phyloP scores from a whole-genome alignment of 306 rosid genomes.

The Rosa chinensis region DNA sequence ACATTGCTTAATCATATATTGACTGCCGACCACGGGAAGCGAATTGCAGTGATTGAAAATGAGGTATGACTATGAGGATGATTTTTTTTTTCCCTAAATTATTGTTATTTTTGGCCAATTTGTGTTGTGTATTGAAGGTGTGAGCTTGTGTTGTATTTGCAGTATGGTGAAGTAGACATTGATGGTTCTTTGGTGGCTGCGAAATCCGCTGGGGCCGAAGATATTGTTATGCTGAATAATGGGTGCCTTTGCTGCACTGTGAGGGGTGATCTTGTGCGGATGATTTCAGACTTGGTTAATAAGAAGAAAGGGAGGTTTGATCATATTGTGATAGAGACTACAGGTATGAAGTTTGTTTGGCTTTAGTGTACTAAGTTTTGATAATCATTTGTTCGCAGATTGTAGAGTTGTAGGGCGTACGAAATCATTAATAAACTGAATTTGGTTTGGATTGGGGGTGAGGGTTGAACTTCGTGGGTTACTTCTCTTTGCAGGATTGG shows the following conservation, averaged over 20 bases:
- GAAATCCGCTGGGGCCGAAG: slow-evolving; percentile 85
- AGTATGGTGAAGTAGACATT: slow-evolving; percentile 93
- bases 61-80: slow-evolving; percentile 57
- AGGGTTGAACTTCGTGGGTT: slow-evolving; percentile 3
- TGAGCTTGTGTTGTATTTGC: slow-evolving; percentile 25
- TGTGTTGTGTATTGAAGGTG: background rate
- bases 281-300: slow-evolving; percentile 76
- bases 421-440: background rate
- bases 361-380: background rate
- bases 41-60: slow-evolving; percentile 91
- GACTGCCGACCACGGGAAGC: slow-evolving; percentile 90
- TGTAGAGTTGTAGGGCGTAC: background rate
- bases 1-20: slow-evolving; percentile 89
- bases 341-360: slow-evolving; percentile 40
- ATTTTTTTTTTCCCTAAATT: background rate
- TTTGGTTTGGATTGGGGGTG: background rate
- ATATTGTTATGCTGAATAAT: slow-evolving; percentile 87
- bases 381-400: background rate
- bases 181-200: slow-evolving; percentile 95
- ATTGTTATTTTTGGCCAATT: background rate
- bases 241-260: slow-evolving; percentile 99
- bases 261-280: slow-evolving; percentile 93
- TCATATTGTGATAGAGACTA: slow-evolving; percentile 92
- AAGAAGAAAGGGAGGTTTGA: slow-evolving; percentile 86
- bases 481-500: slow-evolving; percentile 63